A percentile compares a stretch with the other conserved stretches of the same genome.
These are phyloP conservation scores for Ceratocystis variospora DNA, from an alignment of 2,329 filamentous ascomycete genomes.

Conservation along the genomic window DNA sequence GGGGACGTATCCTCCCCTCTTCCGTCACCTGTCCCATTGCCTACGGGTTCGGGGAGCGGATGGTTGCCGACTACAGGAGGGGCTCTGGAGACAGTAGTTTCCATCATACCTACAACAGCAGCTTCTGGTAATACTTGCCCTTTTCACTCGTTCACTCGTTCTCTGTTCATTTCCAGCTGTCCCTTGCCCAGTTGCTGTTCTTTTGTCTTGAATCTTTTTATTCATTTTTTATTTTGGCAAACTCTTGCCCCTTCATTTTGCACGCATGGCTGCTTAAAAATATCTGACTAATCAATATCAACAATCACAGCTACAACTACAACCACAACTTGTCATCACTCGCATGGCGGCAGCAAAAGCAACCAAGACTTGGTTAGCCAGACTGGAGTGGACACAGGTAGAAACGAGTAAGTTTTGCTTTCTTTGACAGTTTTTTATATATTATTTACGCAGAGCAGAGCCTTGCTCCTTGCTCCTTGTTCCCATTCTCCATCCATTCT, in stretches of 20 bases:
- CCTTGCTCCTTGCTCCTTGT: not conserved
- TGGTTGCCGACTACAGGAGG: not conserved
- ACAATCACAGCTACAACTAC: not conserved
- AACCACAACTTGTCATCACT: too few species aligned
- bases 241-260: not conserved
- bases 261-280: not conserved
- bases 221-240: not conserved
- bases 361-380: not conserved
- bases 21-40: not conserved
- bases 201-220: not conserved
- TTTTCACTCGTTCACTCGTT: not conserved
- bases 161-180: not conserved
- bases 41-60: not conserved
- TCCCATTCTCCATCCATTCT: not conserved
- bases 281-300: not conserved
- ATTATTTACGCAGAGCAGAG: not conserved
- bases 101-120: not conserved
- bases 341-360: not conserved
- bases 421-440: not conserved
- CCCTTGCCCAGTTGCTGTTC: not conserved
- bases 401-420: not conserved
- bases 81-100: not conserved
- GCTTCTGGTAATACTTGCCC: not conserved
- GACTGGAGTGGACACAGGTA: not conserved
- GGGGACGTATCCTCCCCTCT: not conserved